A percentile compares a stretch with the other conserved stretches of the same genome.
These are phyloP conservation scores for Phytophthora meadii DNA, from an alignment of 352 stramenopile species.

Conservation along the genomic window DNA sequence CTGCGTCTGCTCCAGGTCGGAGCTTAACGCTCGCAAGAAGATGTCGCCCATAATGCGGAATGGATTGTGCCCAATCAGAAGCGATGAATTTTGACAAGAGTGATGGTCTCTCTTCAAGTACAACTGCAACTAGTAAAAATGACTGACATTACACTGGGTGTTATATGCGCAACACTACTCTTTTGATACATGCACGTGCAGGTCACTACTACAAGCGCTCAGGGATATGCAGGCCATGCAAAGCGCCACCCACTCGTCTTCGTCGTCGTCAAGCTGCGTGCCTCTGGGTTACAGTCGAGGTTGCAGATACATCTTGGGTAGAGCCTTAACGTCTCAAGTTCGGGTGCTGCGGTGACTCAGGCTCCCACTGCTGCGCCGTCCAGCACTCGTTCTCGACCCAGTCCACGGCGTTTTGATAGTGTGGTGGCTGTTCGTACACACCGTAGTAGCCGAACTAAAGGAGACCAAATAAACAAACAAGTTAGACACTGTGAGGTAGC, in stretches of 20 bases:
- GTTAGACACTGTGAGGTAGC: not conserved
- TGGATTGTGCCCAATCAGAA: slow-evolving; percentile 15
- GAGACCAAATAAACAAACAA: slow-evolving; percentile 3
- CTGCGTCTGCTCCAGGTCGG: slow-evolving; percentile 60
- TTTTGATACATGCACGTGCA: slow-evolving; percentile 28
- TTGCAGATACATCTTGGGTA: slow-evolving; percentile 3
- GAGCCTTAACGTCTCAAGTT: slow-evolving; percentile 19
- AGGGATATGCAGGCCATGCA: slow-evolving; percentile 26
- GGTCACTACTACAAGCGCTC: slow-evolving; percentile 31
- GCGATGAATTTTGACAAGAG: not conserved
- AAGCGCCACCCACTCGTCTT: slow-evolving; percentile 12
- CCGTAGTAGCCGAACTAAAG: slow-evolving; percentile 59
- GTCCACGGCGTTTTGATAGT: slow-evolving; percentile 55
- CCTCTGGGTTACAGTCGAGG: slow-evolving; percentile 14
- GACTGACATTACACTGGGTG: slow-evolving; percentile 24
- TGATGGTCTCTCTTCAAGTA: not conserved
- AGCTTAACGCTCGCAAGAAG: slow-evolving; percentile 51
- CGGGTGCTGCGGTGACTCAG: slow-evolving; percentile 7
- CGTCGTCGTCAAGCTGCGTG: slow-evolving; percentile 14
- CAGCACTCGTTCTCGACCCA: slow-evolving; percentile 56
- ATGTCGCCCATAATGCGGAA: slow-evolving; percentile 45
- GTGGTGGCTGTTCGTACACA: slow-evolving; percentile 54
- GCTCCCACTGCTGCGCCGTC: slow-evolving; percentile 18
- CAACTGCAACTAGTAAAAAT: not conserved
- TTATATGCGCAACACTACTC: slow-evolving; percentile 30